Base-by-base conservation (phyloP, 108 stramenopile genomes). In the Cyclotella baltica region DNA sequence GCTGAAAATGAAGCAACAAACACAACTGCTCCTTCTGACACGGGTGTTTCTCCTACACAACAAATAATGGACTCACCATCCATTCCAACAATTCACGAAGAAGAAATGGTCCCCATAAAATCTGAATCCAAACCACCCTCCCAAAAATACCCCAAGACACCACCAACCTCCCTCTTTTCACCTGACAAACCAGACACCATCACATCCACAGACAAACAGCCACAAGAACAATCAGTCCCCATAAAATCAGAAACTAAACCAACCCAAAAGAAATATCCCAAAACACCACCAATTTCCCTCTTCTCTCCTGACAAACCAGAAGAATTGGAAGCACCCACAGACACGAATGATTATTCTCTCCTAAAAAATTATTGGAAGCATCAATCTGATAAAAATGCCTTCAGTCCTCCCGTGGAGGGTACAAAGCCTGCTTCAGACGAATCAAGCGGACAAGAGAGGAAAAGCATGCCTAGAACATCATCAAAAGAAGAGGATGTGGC, bases 301-400 rank as follows among this genome's bases (percentile, higher is more conserved):
- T 16, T n/a, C 33, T 58, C 57, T 2, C 27, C 57, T 28, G 50
- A 50, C n/a, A n/a, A n/a, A n/a, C n/a, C n/a, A 33, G 18, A 67
- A 1, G 31, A 33, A 23, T 52, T 67, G 34, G 67, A 67, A 22
- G 11, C 67, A 31, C 67, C 67, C 10, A 67, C 50, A 16, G 67
- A 67, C 33, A 67, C 67, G 18, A 31, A 9, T 0, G 67, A 67
- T 31, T 67, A 67, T 33, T 34, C 30, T 0, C 3, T n/a, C 2
- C 50, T 67, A 0, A 51, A 48, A 16, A 52, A 29, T 30, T 67
- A 67, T 52, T 67, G 67, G 67, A 67, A 67, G 29, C 25, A 67
- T 8, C 47, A 67, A 52, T 31, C 29, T 0, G 30, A 67, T 30
- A 50, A 52, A 31, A 25, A 67, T 31, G 16, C 23, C 11, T 67